A percentile compares a stretch with the other conserved stretches of the same genome.
phyloP scores from a whole-genome alignment of 768 basidiomycete genomes.

The Mycena alexandri region DNA sequence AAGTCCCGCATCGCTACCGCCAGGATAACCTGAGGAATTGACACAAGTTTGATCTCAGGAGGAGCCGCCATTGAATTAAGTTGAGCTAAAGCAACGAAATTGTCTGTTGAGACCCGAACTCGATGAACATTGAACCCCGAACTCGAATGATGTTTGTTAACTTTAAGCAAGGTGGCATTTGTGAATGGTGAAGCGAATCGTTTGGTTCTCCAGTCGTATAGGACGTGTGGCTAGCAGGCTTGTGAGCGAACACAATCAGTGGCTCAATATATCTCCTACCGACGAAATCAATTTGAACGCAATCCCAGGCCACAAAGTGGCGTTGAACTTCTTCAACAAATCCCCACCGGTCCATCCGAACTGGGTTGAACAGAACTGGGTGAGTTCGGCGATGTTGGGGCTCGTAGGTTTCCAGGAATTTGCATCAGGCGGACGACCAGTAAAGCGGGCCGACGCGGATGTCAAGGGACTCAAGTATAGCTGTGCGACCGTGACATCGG shows the following conservation, averaged over 20 bases:
- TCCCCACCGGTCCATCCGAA: neutral
- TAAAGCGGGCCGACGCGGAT: neutral
- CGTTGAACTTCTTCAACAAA: neutral
- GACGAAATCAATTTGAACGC: neutral
- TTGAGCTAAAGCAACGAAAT: conserved; percentile 6
- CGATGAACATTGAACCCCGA: neutral
- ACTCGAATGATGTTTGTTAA: neutral
- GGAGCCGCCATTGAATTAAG: too few species aligned
- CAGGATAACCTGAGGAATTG: too few species aligned
- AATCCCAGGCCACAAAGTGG: neutral
- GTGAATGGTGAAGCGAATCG: neutral
- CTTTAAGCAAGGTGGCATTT: neutral
- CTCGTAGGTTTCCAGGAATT: neutral
- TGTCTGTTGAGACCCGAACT: neutral
- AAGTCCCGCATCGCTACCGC: too few species aligned
- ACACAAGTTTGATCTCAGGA: too few species aligned
- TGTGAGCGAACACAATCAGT: neutral
- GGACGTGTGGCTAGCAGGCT: neutral
- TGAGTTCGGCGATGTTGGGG: neutral
- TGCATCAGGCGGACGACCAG: neutral
- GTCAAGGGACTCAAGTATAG: neutral
- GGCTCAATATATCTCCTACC: neutral
- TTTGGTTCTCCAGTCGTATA: neutral
- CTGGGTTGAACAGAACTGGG: neutral
- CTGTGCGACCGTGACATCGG: neutral